Evolutionary conservation across 75 land plant species (phyloP).

Genomic region (Larix kaempferi): DNA sequence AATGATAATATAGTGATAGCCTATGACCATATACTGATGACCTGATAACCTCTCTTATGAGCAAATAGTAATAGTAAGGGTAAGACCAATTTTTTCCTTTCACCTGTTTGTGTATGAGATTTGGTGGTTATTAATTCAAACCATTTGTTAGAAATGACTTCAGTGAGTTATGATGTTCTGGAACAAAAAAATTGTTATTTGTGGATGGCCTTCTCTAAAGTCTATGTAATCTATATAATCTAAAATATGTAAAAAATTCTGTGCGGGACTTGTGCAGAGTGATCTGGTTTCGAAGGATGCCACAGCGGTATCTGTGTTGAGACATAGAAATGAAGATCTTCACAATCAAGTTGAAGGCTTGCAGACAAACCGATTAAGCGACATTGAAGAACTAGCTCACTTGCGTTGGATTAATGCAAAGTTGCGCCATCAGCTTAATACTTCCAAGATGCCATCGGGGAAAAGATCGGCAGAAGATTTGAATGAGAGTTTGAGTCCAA

Average conservation of each 20-base stretch:
- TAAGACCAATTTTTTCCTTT: too few species aligned
- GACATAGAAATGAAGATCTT: conserved; percentile 22
- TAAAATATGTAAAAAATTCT: neutral
- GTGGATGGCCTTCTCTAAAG: neutral
- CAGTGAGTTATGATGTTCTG: neutral
- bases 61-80: too few species aligned
- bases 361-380: conserved; percentile 17
- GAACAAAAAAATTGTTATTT: neutral
- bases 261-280: neutral
- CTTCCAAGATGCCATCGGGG: neutral
- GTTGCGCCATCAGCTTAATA: conserved; percentile 16
- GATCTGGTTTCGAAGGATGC: conserved; percentile 2
- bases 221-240: neutral
- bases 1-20: too few species aligned
- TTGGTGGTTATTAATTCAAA: neutral
- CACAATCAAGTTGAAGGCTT: conserved; percentile 20
- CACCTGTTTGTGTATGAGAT: neutral
- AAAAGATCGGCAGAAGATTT: conserved; percentile 25
- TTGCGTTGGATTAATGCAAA: conserved; percentile 26
- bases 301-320: conserved; percentile 8
- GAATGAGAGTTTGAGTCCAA: conserved; percentile 45
- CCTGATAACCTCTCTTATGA: neutral
- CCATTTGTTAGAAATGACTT: neutral
- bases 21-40: too few species aligned
- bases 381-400: conserved; percentile 28